phyloP scores from a whole-genome alignment of 192 early-diverging fungal genomes.

The Coemansia sp. region DNA sequence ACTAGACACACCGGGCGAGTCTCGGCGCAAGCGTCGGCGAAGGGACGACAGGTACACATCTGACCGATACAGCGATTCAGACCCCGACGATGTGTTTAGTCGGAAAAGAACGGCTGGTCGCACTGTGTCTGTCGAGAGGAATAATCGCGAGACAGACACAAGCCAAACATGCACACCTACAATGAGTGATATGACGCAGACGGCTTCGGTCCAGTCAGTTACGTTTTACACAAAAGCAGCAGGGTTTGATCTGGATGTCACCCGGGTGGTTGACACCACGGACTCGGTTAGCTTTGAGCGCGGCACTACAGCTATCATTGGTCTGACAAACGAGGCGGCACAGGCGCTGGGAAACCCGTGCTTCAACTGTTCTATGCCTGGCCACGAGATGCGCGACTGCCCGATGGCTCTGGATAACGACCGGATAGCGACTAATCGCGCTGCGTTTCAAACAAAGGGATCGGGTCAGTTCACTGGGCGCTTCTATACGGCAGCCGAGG shows the following conservation, averaged over 20 bases:
- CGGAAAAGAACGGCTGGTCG: background rate
- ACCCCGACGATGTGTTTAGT: background rate
- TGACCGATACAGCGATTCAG: slow-evolving; percentile 1
- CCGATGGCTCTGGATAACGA: slow-evolving; percentile 29
- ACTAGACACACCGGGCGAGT: background rate
- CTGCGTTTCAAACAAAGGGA: slow-evolving; percentile 25
- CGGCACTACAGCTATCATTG: slow-evolving; percentile 29
- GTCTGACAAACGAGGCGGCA: slow-evolving; percentile 11
- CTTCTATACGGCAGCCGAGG: slow-evolving; percentile 32
- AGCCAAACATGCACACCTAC: background rate
- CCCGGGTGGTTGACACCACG: slow-evolving; percentile 10
- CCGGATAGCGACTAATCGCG: slow-evolving; percentile 29
- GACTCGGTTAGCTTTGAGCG: slow-evolving; percentile 16
- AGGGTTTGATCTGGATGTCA: slow-evolving; percentile 37
- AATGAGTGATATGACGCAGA: background rate
- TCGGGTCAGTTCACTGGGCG: slow-evolving; percentile 26
- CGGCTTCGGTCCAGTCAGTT: background rate
- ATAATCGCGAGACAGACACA: too few species aligned
- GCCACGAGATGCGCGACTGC: slow-evolving; percentile 40
- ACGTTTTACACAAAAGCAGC: slow-evolving; percentile 22
- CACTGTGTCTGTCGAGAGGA: background rate
- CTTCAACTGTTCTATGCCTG: slow-evolving; percentile 47
- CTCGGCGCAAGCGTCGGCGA: slow-evolving; percentile 40
- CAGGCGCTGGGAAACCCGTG: slow-evolving; percentile 40
- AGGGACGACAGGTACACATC: background rate